phyloP scores from a whole-genome alignment of 805 yeast species.

The Pichia scutulata region DNA sequence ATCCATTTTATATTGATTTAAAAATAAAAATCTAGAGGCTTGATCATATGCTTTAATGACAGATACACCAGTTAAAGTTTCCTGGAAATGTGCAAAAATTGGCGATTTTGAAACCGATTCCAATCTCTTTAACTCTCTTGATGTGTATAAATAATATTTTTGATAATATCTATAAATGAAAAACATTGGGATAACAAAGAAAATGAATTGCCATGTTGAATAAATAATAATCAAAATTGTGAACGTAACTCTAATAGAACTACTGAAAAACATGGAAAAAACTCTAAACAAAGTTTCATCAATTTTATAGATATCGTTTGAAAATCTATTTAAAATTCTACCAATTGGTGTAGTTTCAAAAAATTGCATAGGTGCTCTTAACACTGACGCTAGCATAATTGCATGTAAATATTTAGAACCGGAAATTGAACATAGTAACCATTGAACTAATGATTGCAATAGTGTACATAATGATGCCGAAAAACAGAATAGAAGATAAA shows the following conservation, averaged over 20 bases:
- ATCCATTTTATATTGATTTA: conserved; percentile 69
- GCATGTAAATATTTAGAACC: conserved; percentile 75
- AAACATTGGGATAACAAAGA: conserved; percentile 64
- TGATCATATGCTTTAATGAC: conserved; percentile 72
- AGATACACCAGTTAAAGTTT: conserved; percentile 66
- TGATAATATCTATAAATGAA: conserved; percentile 64
- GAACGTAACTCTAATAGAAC: conserved; percentile 56
- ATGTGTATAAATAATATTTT: conserved; percentile 65
- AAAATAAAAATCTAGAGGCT: conserved; percentile 49
- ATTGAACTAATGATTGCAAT: conserved; percentile 58
- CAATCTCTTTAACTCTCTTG: conserved; percentile 76
- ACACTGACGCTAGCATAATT: conserved; percentile 60
- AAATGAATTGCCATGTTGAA: conserved; percentile 81
- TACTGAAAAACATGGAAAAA: conserved; percentile 59
- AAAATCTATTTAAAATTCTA: conserved; percentile 81
- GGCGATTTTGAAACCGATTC: conserved; percentile 78
- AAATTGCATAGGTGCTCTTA: conserved; percentile 91
- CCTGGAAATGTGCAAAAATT: conserved; percentile 78
- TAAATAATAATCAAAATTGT: conserved; percentile 73
- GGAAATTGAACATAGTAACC: conserved; percentile 75
- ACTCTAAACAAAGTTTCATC: conserved; percentile 74
- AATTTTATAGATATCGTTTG: conserved; percentile 82
- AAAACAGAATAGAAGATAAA: conserved; percentile 71
- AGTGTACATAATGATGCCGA: conserved; percentile 53
- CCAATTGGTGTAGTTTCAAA: conserved; percentile 96